Conservation (phyloP, 2,329 filamentous ascomycete species). For the Myotisia sp. region DNA sequence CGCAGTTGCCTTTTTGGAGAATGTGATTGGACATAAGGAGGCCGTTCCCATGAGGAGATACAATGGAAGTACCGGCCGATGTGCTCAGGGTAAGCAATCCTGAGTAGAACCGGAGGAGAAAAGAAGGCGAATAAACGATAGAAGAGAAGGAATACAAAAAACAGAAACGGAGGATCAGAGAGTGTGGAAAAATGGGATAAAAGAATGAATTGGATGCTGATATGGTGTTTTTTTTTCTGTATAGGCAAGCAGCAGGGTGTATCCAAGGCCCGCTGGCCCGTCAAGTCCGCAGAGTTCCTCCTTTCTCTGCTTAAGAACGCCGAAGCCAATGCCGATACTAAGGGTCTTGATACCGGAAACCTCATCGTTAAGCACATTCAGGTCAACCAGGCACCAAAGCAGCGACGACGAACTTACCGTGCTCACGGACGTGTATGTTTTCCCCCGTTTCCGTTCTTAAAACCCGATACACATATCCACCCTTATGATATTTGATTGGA, state of each 20-base stretch:
- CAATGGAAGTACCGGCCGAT: slow-evolving; percentile 86
- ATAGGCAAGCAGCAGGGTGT: slow-evolving; percentile 98
- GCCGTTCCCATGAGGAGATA: slow-evolving; percentile 97
- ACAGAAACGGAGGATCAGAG: slow-evolving; percentile 8
- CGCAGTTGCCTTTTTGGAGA: slow-evolving; percentile 92
- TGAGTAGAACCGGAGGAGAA: not conserved
- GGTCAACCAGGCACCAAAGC: slow-evolving; percentile 99
- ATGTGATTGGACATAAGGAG: slow-evolving; percentile 94
- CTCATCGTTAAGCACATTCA: slow-evolving; percentile 99
- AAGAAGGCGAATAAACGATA: too few relatives aligned
- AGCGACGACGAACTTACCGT: slow-evolving; percentile 98
- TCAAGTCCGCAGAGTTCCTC: slow-evolving; percentile 98
- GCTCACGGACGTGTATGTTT: slow-evolving; percentile 95
- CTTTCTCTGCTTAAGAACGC: slow-evolving; percentile 95
- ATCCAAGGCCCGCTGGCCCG: slow-evolving; percentile 93
- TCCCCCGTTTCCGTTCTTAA: slow-evolving; percentile 1
- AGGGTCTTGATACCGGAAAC: slow-evolving; percentile 94
- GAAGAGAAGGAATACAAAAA: too few relatives aligned
- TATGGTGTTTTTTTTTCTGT: not conserved
- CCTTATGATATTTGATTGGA: not conserved
- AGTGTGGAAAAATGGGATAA: slow-evolving; percentile 2
- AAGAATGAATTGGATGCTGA: not conserved
- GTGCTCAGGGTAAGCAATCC: slow-evolving; percentile 77
- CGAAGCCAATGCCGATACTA: slow-evolving; percentile 91
- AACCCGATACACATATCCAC: not conserved